These are phyloP conservation scores for Penicillium subrubescens DNA, from an alignment of 495 filamentous ascomycete genomes.

Conservation along the genomic window DNA sequence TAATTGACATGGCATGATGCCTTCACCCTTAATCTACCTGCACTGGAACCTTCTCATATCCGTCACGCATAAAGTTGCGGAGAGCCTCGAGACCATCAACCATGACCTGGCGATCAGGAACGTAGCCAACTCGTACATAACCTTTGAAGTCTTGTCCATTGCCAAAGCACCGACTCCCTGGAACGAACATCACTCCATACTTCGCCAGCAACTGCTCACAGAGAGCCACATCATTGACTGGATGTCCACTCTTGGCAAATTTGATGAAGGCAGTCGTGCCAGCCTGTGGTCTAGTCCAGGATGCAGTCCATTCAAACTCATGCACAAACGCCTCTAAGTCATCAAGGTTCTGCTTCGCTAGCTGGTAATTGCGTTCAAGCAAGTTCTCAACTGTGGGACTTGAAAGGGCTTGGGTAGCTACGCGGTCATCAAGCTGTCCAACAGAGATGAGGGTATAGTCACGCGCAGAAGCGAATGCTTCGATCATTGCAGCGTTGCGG, in stretches of 20 bases:
- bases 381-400: slow-evolving; percentile 61
- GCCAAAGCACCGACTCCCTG: slow-evolving; percentile 77
- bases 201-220: slow-evolving; percentile 66
- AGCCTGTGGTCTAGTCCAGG: slow-evolving; percentile 73
- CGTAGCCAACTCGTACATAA: slow-evolving; percentile 78
- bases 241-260: slow-evolving; percentile 58
- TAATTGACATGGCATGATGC: not conserved
- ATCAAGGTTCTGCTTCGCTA: slow-evolving; percentile 69
- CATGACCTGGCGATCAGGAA: slow-evolving; percentile 66
- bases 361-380: slow-evolving; percentile 64
- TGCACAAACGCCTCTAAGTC: slow-evolving; percentile 65
- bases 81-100: slow-evolving; percentile 63
- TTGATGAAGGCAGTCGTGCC: slow-evolving; percentile 84
- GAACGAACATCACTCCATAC: slow-evolving; percentile 75
- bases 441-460: slow-evolving; percentile 90
- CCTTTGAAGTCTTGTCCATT: slow-evolving; percentile 68
- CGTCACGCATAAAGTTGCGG: slow-evolving; percentile 61
- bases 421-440: slow-evolving; percentile 74
- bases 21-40: not conserved
- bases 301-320: slow-evolving; percentile 56
- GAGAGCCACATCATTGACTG: slow-evolving; percentile 70
- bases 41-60: slow-evolving; percentile 43
- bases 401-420: slow-evolving; percentile 72
- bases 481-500: slow-evolving; percentile 60
- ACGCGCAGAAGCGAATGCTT: slow-evolving; percentile 62